phyloP scores from a whole-genome alignment of 768 basidiomycete species.

The Suillus subluteus region DNA sequence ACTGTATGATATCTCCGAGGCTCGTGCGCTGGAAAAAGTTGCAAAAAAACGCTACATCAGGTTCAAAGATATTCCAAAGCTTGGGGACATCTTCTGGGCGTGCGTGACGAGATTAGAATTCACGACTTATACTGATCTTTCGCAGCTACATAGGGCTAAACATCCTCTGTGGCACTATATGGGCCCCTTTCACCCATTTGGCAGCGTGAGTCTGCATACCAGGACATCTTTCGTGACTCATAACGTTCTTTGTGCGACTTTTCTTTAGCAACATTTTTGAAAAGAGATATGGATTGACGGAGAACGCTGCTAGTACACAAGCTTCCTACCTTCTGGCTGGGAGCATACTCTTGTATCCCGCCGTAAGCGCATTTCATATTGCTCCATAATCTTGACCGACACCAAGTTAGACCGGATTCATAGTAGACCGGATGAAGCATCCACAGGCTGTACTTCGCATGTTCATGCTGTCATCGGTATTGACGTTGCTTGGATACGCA shows the following conservation, averaged over 20 bases:
- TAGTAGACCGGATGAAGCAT: slow-evolving; percentile 62
- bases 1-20: slow-evolving; percentile 53
- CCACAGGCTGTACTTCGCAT: slow-evolving; percentile 62
- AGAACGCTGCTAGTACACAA: slow-evolving; percentile 60
- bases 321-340: slow-evolving; percentile 77
- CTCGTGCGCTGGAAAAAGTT: slow-evolving; percentile 63
- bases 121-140: slow-evolving; percentile 9
- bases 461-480: slow-evolving; percentile 56
- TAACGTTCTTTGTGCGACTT: slow-evolving; percentile 10
- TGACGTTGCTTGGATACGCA: slow-evolving; percentile 62
- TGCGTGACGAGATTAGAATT: slow-evolving; percentile 37
- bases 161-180: slow-evolving; percentile 73
- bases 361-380: slow-evolving; percentile 44
- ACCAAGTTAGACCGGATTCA: slow-evolving; percentile 57
- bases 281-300: slow-evolving; percentile 61
- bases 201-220: slow-evolving; percentile 56
- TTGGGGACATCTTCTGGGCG: slow-evolving; percentile 84
- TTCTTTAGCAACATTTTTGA: slow-evolving; percentile 69
- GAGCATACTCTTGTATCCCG: slow-evolving; percentile 69
- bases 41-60: slow-evolving; percentile 68
- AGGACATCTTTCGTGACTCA: slow-evolving; percentile 1
- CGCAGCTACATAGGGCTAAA: slow-evolving; percentile 75
- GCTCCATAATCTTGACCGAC: slow-evolving; percentile 2
- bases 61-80: slow-evolving; percentile 58
- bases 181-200: slow-evolving; percentile 79